Percentiles rank a stretch among this genome's conserved stretches.
Conservation (phyloP, 345 rosid genomes). For the Laguncularia racemosa region DNA sequence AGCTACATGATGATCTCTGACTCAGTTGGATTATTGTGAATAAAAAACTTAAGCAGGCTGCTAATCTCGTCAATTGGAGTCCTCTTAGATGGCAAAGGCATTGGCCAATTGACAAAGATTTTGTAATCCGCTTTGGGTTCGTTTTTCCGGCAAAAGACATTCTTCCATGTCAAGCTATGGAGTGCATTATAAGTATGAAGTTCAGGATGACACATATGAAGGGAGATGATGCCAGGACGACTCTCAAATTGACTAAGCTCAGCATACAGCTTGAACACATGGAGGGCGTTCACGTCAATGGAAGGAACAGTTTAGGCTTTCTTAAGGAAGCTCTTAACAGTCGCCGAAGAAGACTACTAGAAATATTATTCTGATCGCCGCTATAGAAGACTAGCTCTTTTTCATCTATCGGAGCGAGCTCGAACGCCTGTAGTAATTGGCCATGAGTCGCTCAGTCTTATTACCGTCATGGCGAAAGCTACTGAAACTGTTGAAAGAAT, state of each 20-base stretch:
- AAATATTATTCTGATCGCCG: too few species aligned
- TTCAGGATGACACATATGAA: constrained; percentile 42
- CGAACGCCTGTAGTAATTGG: too few species aligned
- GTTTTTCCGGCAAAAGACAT: constrained; percentile 67
- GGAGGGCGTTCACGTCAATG: constrained; percentile 73
- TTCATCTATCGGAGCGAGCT: too few species aligned
- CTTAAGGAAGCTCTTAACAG: constrained; percentile 67
- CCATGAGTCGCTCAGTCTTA: too few species aligned
- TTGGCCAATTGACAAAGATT: constrained; percentile 78
- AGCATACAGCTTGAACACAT: constrained; percentile 80
- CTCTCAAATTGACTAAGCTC: constrained; percentile 54
- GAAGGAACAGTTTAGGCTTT: constrained; percentile 57
- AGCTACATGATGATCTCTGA: constrained; percentile 53
- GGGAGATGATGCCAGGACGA: constrained; percentile 36
- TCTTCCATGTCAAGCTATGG: constrained; percentile 58
- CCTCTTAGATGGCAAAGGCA: constrained; percentile 78
- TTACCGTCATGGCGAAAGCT: too few species aligned
- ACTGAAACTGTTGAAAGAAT: too few species aligned
- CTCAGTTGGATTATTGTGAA: constrained; percentile 80
- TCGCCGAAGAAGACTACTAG: too few species aligned
- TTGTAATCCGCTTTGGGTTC: constrained; percentile 64
- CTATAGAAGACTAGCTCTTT: too few species aligned
- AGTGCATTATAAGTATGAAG: constrained; percentile 66
- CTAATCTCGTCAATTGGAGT: constrained; percentile 69
- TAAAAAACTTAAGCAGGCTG: constrained; percentile 55